Evolutionary conservation across 805 yeast species (phyloP).

Genomic region (Jamesozyma jinghongensis): DNA sequence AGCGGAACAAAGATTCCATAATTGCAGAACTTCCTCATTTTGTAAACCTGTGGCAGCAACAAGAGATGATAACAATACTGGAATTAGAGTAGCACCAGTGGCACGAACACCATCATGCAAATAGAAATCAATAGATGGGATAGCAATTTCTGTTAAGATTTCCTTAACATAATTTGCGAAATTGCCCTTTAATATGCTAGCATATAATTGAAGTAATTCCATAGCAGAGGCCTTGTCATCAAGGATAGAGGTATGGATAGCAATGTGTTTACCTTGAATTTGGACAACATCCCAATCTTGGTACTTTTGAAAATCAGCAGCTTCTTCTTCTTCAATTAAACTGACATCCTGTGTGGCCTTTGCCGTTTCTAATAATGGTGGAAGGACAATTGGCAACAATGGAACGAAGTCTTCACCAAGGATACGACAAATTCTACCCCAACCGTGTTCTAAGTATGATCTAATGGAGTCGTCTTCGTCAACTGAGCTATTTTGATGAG

Average conservation of each 20-base stretch:
- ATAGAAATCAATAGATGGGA: constrained; percentile 85
- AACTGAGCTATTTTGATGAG: constrained; percentile 51
- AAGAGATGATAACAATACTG: constrained; percentile 63
- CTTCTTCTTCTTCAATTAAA: constrained; percentile 78
- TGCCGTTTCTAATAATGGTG: constrained; percentile 80
- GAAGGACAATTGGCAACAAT: constrained; percentile 72
- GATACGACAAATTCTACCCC: constrained; percentile 88
- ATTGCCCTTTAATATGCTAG: constrained; percentile 69
- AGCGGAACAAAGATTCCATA: constrained; percentile 65
- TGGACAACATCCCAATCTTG: constrained; percentile 95
- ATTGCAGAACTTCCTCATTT: constrained; percentile 49
- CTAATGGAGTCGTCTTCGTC: constrained; percentile 80
- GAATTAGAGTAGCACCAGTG: constrained; percentile 77
- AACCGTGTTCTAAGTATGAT: constrained; percentile 82
- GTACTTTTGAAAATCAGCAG: constrained; percentile 71
- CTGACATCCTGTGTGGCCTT: constrained; percentile 85
- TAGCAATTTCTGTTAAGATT: constrained; percentile 64
- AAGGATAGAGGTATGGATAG: constrained; percentile 86
- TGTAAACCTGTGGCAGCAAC: constrained; percentile 39
- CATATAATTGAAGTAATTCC: constrained; percentile 77
- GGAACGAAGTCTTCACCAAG: constrained; percentile 82
- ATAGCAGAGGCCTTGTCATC: constrained; percentile 93
- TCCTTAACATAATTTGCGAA: constrained; percentile 79
- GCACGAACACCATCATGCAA: constrained; percentile 91
- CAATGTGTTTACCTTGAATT: constrained; percentile 83